Evolutionary conservation across 495 filamentous ascomycete species (phyloP), one percentile per base, ranked within the genome.

Genomic region (Thermochaetoides thermophila): DNA sequence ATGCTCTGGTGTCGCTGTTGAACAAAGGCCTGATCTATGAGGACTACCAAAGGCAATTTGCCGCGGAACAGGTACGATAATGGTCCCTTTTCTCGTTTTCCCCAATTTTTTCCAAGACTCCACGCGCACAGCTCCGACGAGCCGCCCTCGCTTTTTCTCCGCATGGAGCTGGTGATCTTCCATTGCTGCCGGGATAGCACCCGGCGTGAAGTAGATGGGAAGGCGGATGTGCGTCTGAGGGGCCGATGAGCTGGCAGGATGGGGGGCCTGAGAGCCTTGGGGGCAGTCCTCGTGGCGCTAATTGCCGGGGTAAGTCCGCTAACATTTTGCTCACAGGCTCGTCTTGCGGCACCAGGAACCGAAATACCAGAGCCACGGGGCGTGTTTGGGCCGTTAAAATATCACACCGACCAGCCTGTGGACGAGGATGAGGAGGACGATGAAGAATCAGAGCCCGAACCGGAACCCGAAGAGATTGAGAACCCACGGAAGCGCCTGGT

Each of bases 21-120:
- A 80, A 84, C 51, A 81, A 80, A 59, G 81, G 81, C 39, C 61
- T 87, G 22, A 63, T 78, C 46, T 84, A 78, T 55, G 64, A 81
- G 53, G 57, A 57, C 20, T 53, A 53, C 39, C 73, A 82, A 38
- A 59, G 77, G 29, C 71, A 84, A 39, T 66, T 76, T 40, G 65
- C 68, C 12, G 35, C 6, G 44, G 43, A 48, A 17, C 39, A 47
- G 42, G 55, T 50, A 53, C 23, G 44, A 26, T 22, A 25, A 25
- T 12, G 29, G 20, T 23, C 17, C 11, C 27, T 14, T 14, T 34
- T 35, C 39, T 37, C 12, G 7, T 29, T 22, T 39, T 8, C n/a
- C 37, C 27, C 27, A 13, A 15, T 13, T 18, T 29, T 29, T 27
- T 11, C 12, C n/a, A n/a, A n/a, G n/a, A n/a, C n/a, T n/a, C n/a